Base-by-base conservation (phyloP, 169 alveolate species). In the Eimeria tenella region DNA sequence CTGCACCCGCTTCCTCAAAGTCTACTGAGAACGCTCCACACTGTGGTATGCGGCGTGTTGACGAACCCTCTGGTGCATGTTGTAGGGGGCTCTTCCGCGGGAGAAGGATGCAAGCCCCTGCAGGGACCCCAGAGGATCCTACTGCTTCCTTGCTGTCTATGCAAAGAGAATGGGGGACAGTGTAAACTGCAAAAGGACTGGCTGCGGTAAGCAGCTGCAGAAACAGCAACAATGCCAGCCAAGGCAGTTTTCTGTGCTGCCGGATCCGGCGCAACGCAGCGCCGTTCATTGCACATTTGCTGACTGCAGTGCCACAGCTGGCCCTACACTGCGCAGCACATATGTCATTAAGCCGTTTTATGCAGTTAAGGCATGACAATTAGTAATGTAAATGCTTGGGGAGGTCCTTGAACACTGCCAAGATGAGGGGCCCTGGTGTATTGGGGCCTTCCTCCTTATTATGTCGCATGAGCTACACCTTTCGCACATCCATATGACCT, bases 241-340 rank as follows among this genome's bases (percentile, higher is more conserved):
- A 42, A 9, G 70, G 19, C 89, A 13, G 74, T 71, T 25, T 21
- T 50, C 3, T 13, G 21, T 5, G 81, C 81, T 84, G 91, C 53
- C 79, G 91, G 63, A 58, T 58, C 60, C 73, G 49, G 62, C 13
- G 91, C 91, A 62, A 17, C 55, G 17, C 81, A 19, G 60, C 79
- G 79, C 31, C 5, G 74, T 23, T 58, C 89, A 81, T 81, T 81
- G 89, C 74, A 81, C 56, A 81, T 81, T 58, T 81, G 89, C 73
- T 19, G 55, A 4, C 56, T 3, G 56, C 74, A 31, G 42, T 31
- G 42, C 42, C 42, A 31, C 42, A 31, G 42, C 42, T 31, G 42
- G 42, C 42, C 42, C 42, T 31, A 31, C 42, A 31, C 42, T 31
- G 42, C 42, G 42, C 42, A 31, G 42, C 42, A 31, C 42, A 31